A percentile compares a stretch with the other conserved stretches of the same genome.
Evolutionary conservation across 768 basidiomycete genomes (phyloP).

Genomic region (Leccinum barrowsii): DNA sequence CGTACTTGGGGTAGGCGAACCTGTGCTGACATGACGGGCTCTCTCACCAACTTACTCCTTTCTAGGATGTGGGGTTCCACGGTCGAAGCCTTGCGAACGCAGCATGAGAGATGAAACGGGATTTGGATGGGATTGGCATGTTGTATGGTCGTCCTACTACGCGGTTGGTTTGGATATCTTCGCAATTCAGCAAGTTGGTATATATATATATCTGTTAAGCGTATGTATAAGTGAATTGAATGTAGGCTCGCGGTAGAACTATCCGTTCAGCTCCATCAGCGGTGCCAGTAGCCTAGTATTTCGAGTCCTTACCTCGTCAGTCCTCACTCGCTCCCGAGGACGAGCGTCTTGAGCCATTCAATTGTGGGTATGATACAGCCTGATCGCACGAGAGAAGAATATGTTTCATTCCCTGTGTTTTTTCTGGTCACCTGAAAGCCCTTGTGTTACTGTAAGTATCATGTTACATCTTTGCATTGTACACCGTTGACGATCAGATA

Average conservation of each 20-base stretch:
- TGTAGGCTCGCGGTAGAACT: not conserved
- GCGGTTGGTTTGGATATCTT: not conserved
- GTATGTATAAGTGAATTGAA: not conserved
- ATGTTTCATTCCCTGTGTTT: not conserved
- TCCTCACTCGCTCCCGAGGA: not conserved
- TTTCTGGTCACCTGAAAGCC: not conserved
- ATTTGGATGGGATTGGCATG: not conserved
- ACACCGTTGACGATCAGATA: not conserved
- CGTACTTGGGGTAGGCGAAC: slow-evolving; percentile 21
- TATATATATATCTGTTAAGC: not conserved
- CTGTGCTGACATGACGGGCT: not conserved
- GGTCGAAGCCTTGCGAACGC: slow-evolving; percentile 3
- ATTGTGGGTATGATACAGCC: not conserved
- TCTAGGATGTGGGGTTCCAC: slow-evolving; percentile 17
- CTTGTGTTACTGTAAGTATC: not conserved
- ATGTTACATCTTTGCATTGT: not conserved
- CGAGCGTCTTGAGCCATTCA: not conserved
- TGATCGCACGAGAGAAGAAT: not conserved
- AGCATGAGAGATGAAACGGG: not conserved
- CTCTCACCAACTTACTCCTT: not conserved
- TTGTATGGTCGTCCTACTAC: not conserved
- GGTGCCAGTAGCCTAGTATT: not conserved
- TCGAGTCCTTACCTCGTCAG: not conserved
- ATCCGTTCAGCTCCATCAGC: not conserved
- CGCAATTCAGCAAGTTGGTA: not conserved